Base-by-base conservation (phyloP, 768 basidiomycete genomes). In the Suillus ampliporus region DNA sequence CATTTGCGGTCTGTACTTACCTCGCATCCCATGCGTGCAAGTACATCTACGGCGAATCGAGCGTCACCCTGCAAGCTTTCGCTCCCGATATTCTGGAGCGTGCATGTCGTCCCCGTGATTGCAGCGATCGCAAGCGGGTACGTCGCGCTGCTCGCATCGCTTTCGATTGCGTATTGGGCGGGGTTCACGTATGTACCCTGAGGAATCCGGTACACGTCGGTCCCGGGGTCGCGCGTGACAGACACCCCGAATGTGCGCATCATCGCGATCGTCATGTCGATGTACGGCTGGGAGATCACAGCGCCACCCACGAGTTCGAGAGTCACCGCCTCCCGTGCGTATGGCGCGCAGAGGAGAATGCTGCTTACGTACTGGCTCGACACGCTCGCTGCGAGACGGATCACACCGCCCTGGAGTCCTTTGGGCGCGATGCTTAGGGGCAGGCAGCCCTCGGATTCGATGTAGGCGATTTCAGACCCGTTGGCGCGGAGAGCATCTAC, bases 201-300 rank as follows among this genome's bases (percentile, higher is more conserved):
- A 2, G 97, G 97, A 61, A 99, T 95, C 65, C 88, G 85, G 77
- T 99, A 99, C 37, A 92, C 79, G 72, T 98, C 90, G 0, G 85
- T 84, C 34, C 70, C 75, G 0, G 83, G 67, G 67, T 92, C 92
- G 52, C 97, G 86, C 19, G 78, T 77, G 54, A 95, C 96, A 10
- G 81, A 68, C 64, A 98, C 81, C 4, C 95, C 97, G 73, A 99
- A 99, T 9, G 90, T 86, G 65, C 83, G 83, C 97, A 99, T 99
- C 90, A 99, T 97, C 10, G 95, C 89, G 68, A 97, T 91, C 10
- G 97, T 99, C 97, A 99, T 98, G 79, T 99, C 96, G 76, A 99
- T 99, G 80, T 99, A 99, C 0, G 95, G 95, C 78, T 99, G 97
- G 6, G 95, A 97, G 73, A 99, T 98, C 72, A 99, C 97, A 63